Conservation (phyloP, 768 basidiomycete genomes). For the Psilocybe azurescens region DNA sequence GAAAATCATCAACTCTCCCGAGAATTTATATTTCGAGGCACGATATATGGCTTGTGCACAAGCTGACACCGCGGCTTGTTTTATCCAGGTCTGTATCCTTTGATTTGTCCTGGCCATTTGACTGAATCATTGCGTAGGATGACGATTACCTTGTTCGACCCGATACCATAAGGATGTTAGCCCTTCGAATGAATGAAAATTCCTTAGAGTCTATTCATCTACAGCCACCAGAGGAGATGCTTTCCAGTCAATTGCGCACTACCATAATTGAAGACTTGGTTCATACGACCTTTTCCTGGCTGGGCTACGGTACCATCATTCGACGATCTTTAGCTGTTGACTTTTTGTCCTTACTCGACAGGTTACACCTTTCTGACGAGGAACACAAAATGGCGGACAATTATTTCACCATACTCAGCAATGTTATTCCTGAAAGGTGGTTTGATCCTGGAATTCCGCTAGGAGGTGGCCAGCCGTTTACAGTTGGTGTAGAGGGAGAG, state of each 20-base stretch:
- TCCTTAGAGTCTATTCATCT: constrained; percentile 48
- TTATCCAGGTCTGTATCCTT: constrained; percentile 53
- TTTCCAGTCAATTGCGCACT: constrained; percentile 56
- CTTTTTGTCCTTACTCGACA: constrained; percentile 54
- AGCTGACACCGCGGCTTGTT: constrained; percentile 58
- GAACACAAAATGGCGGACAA: constrained; percentile 74
- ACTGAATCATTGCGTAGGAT: constrained; percentile 46
- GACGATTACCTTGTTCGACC: constrained; percentile 71
- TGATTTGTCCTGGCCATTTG: neutral
- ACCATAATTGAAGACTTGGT: constrained; percentile 40
- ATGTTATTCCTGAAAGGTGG: constrained; percentile 63
- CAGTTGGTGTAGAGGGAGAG: constrained; percentile 60
- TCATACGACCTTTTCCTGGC: constrained; percentile 67
- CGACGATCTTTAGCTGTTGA: constrained; percentile 43
- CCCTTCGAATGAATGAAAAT: constrained; percentile 38
- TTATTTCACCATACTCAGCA: constrained; percentile 65
- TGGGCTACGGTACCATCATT: constrained; percentile 68
- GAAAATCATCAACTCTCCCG: constrained; percentile 58
- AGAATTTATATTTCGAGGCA: constrained; percentile 66
- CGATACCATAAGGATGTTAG: constrained; percentile 58
- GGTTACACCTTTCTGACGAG: constrained; percentile 49
- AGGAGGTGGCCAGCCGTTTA: constrained; percentile 67
- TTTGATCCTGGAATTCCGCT: constrained; percentile 67
- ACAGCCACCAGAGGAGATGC: constrained; percentile 64
- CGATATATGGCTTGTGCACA: constrained; percentile 62